These are phyloP conservation scores for Saccharomyces eubayanus DNA, from an alignment of 805 yeast genomes.

Conservation along the genomic window DNA sequence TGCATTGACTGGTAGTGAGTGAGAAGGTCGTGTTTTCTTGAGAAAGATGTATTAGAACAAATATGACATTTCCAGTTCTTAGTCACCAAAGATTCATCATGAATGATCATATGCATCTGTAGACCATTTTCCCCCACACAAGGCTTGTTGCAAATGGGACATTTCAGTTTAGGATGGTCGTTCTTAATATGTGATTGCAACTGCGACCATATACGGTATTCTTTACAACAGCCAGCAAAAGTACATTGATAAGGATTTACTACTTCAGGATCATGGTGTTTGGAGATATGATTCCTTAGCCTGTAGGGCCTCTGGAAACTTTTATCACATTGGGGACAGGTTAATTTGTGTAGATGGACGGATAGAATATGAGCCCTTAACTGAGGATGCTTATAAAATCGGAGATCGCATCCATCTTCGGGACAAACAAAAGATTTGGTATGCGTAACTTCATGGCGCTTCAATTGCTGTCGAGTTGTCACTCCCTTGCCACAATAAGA, in stretches of 20 bases:
- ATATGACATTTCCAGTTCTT: slow-evolving; percentile 60
- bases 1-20: slow-evolving; percentile 51
- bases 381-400: slow-evolving; percentile 69
- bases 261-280: slow-evolving; percentile 47
- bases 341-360: slow-evolving; percentile 48
- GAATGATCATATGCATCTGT: slow-evolving; percentile 64
- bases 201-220: slow-evolving; percentile 65
- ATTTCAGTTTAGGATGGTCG: slow-evolving; percentile 62
- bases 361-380: slow-evolving; percentile 61
- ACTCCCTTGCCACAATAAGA: slow-evolving; percentile 74
- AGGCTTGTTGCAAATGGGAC: slow-evolving; percentile 57
- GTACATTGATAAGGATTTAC: slow-evolving; percentile 46
- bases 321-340: slow-evolving; percentile 57
- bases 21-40: slow-evolving; percentile 48
- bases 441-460: slow-evolving; percentile 78
- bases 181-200: slow-evolving; percentile 61
- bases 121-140: slow-evolving; percentile 69
- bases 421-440: slow-evolving; percentile 55
- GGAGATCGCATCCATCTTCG: slow-evolving; percentile 52
- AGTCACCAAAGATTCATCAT: slow-evolving; percentile 44
- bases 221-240: slow-evolving; percentile 48
- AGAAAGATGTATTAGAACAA: slow-evolving; percentile 42
- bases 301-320: slow-evolving; percentile 56
- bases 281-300: slow-evolving; percentile 56
- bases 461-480: slow-evolving; percentile 69